phyloP scores from a whole-genome alignment of 2,329 filamentous ascomycete species.

The Aspergillus hortae region DNA sequence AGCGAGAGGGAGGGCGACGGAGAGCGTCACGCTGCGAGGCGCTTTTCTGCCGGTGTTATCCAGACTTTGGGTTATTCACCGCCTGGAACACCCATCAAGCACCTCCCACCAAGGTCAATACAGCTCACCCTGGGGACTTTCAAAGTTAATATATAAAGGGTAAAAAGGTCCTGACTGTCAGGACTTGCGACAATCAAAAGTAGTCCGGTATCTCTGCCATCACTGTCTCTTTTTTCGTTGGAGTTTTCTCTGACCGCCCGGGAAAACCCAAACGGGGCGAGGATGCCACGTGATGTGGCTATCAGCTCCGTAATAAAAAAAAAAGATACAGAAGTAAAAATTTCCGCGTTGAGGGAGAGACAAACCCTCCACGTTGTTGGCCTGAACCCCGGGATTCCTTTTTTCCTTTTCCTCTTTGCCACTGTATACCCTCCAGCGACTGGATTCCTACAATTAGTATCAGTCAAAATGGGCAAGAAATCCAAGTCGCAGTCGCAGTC shows the following conservation, averaged over 20 bases:
- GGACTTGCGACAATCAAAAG: background rate
- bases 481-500: conserved; percentile 26
- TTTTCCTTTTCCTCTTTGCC: background rate
- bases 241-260: background rate
- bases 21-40: conserved; percentile 10
- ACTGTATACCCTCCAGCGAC: background rate
- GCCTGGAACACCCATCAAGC: conserved; percentile 2
- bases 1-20: conserved; percentile 4
- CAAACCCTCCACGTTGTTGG: background rate
- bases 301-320: conserved; percentile 6
- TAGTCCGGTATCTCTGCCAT: background rate
- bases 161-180: background rate
- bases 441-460: background rate
- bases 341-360: background rate
- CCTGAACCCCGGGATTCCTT: background rate
- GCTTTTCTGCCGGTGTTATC: conserved; percentile 15
- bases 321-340: conserved; percentile 4
- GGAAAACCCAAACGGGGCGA: background rate
- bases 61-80: conserved; percentile 2
- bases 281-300: conserved; percentile 10
- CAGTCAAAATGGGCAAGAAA: conserved; percentile 32
- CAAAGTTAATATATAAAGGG: background rate
- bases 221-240: background rate
- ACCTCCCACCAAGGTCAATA: background rate
- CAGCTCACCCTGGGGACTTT: too few relatives aligned